Conservation (phyloP, 345 rosid genomes). For the Eucalyptus urophylla region DNA sequence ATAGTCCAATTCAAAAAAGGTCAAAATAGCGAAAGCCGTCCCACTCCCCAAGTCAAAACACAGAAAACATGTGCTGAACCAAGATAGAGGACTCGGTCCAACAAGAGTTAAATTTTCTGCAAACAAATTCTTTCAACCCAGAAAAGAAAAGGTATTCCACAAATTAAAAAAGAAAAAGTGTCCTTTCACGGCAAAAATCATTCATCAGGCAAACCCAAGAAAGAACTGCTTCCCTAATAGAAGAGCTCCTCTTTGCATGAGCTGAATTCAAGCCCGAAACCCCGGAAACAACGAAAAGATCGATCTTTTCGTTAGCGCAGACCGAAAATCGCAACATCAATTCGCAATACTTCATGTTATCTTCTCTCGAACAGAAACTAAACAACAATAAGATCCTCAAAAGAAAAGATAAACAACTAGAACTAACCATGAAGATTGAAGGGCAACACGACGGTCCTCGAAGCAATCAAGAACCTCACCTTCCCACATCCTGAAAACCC, state of each 20-base stretch:
- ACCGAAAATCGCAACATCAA: not conserved
- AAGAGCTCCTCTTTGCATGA: not conserved
- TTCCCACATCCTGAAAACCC: slow-evolving; percentile 94
- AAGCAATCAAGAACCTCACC: slow-evolving; percentile 73
- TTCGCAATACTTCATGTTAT: not conserved
- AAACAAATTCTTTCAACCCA: not conserved
- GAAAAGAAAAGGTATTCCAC: not conserved
- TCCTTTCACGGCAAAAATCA: not conserved
- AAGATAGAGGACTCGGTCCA: not conserved
- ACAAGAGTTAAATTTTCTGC: not conserved
- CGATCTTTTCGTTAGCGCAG: not conserved
- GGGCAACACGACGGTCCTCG: slow-evolving; percentile 66
- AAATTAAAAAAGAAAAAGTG: not conserved
- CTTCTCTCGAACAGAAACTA: not conserved
- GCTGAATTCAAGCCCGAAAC: not conserved
- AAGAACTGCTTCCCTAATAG: not conserved
- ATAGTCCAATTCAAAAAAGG: not conserved
- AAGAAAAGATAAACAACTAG: not conserved
- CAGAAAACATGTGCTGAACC: not conserved
- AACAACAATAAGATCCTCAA: not conserved
- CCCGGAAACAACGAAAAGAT: not conserved
- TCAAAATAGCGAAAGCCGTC: not conserved
- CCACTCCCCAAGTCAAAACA: not conserved
- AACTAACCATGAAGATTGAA: slow-evolving; percentile 70
- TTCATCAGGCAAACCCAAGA: not conserved